These are phyloP conservation scores for Abrus pulchellus DNA, from an alignment of 306 rosid genomes.

Conservation along the genomic window DNA sequence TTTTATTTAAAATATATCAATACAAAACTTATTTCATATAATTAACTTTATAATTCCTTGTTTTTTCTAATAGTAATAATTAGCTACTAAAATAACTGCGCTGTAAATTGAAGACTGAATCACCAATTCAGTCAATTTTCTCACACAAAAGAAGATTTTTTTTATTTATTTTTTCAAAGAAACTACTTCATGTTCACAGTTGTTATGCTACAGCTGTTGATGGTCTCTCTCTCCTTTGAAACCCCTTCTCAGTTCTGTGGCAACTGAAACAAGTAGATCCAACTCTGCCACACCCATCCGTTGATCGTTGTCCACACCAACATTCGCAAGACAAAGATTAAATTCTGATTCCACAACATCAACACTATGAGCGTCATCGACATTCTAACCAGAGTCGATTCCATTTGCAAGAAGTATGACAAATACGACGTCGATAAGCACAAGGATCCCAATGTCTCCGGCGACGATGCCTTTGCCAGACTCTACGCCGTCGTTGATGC, in stretches of 20 bases:
- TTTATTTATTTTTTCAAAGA: not conserved
- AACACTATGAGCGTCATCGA: slow-evolving; percentile 92
- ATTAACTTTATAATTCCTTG: too few relatives aligned
- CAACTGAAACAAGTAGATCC: slow-evolving; percentile 35
- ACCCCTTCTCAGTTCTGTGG: slow-evolving; percentile 11
- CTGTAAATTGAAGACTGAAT: too few relatives aligned
- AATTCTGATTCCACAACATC: not conserved
- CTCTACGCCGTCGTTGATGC: slow-evolving; percentile 78
- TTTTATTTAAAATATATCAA: too few relatives aligned
- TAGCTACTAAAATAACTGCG: too few relatives aligned
- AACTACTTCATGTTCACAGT: slow-evolving; percentile 1
- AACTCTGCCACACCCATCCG: not conserved
- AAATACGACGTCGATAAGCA: slow-evolving; percentile 88
- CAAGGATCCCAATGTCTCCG: slow-evolving; percentile 79
- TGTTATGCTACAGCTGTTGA: slow-evolving; percentile 37
- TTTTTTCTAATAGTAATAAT: too few relatives aligned
- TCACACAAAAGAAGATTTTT: not conserved
- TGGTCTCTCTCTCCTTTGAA: not conserved
- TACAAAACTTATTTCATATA: too few relatives aligned
- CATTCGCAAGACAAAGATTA: not conserved
- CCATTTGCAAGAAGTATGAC: slow-evolving; percentile 96
- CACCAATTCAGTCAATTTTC: not conserved
- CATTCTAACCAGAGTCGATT: slow-evolving; percentile 89
- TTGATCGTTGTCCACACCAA: not conserved
- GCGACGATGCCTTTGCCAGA: slow-evolving; percentile 94